A percentile compares a stretch with the other conserved stretches of the same genome.
Evolutionary conservation across 352 stramenopile species (phyloP).

Genomic region (Heterotrichella gracilis): DNA sequence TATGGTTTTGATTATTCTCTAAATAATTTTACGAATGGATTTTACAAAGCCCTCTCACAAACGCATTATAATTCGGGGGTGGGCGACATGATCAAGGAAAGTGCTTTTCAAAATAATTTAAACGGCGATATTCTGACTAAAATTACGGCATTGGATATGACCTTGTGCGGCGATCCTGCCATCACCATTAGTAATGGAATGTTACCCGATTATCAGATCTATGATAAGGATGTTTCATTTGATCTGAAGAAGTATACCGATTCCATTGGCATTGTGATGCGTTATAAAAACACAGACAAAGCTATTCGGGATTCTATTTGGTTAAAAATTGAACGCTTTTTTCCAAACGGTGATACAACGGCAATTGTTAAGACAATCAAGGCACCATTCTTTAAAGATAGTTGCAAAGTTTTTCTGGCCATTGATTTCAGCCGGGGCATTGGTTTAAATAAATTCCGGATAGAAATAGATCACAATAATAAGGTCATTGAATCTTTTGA

Average conservation of each 20-base stretch:
- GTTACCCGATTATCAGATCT: neutral
- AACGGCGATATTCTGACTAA: neutral
- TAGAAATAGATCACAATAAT: neutral
- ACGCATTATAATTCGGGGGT: neutral
- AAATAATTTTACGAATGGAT: neutral
- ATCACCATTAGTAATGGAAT: neutral
- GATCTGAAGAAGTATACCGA: neutral
- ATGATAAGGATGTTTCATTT: neutral
- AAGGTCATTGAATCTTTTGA: neutral
- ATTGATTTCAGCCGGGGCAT: neutral
- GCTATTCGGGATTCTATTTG: neutral
- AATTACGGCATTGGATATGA: neutral
- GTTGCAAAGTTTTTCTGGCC: neutral
- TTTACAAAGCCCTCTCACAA: neutral
- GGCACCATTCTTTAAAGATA: neutral
- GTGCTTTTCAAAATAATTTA: neutral
- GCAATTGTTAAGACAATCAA: neutral
- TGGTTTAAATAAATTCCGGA: neutral
- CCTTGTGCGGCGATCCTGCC: neutral
- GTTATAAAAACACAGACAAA: neutral
- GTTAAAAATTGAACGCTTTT: neutral
- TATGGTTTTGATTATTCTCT: neutral
- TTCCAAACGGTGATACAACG: neutral
- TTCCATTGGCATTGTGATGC: neutral
- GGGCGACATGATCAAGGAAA: neutral